Base-by-base conservation (phyloP, 2,329 filamentous ascomycete genomes). In the Plenodomus tracheiphilus region DNA sequence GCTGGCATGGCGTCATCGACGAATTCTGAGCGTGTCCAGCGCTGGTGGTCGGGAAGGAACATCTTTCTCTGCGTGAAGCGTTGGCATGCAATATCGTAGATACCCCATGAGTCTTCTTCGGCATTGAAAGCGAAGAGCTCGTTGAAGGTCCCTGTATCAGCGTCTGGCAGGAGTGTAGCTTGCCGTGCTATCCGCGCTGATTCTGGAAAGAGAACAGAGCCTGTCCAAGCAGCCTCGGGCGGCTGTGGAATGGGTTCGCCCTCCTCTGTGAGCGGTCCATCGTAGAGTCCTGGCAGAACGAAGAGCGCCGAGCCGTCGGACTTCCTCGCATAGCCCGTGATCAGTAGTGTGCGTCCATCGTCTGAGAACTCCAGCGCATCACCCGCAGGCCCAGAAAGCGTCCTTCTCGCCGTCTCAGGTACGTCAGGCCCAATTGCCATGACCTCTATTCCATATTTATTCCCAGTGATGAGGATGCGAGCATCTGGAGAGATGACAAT, bases 401-500 rank as follows among this genome's bases (percentile, higher is more conserved):
- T 67, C 4, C 72, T 62, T 41, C 68, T 54, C 22, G 65, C 57
- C 3, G 71, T 63, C 38, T 69, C 71, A 5, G 66, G 65, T 1
- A 83, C 84, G 44, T 79, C 82, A 2, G 85, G 78, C 40, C 83
- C 83, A 34, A 96, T 76, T 4, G 90, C 88, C 21, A 89, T 85
- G 0, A 96, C 88, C 70, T 96, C 91, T 54, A 96, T 92, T n/a
- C 89, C 89, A 46, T 89, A 88, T 64, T 91, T 85, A 70, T 92
- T 95, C 7, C 91, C 91, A 15, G 90, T 87, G 19, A 91, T 91
- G 39, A 96, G 75, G 13, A 96, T 88, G 37, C 86, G 85, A 19
- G 89, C 90, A 55, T 87, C 89, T 1, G 91, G 89, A 0, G 91
- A 93, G 22, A 96, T 75, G 15, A 88, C 86, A 56, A 96, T 87